Percentiles rank a stretch among this genome's conserved stretches.
Evolutionary conservation across 2,329 filamentous ascomycete genomes (phyloP).

Genomic region (Aspergillus quadrilineatus): DNA sequence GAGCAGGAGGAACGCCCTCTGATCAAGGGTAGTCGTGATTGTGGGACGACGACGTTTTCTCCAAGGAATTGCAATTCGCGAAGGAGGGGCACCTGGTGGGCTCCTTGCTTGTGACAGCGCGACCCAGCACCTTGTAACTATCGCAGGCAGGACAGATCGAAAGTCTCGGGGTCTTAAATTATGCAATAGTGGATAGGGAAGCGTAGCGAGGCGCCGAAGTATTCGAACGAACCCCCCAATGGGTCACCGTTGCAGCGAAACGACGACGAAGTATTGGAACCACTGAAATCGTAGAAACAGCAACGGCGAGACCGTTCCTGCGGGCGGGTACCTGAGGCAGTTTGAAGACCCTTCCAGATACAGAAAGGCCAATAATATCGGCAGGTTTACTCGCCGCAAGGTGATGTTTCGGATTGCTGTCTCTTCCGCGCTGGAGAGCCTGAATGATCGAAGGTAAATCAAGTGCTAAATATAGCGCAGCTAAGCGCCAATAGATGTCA

Average conservation of each 20-base stretch:
- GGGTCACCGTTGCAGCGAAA: neutral
- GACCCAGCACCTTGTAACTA: constrained; percentile 12
- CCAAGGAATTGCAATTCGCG: constrained; percentile 17
- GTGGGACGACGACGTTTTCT: neutral
- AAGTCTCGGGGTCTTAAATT: neutral
- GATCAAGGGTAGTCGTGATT: constrained; percentile 10
- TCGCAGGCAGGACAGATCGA: neutral
- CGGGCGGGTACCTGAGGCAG: constrained; percentile 16
- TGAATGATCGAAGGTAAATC: constrained; percentile 17
- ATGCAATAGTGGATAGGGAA: constrained; percentile 7
- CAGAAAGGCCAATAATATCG: constrained; percentile 18
- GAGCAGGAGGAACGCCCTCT: constrained; percentile 5
- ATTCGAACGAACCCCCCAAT: constrained; percentile 6
- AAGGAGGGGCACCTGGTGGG: constrained; percentile 18
- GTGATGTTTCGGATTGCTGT: constrained; percentile 18
- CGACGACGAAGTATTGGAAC: constrained; percentile 5
- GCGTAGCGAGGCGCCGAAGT: constrained; percentile 11
- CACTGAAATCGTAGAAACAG: constrained; percentile 8
- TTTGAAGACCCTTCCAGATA: constrained; percentile 6
- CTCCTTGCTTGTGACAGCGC: constrained; percentile 26
- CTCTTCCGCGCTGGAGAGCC: constrained; percentile 21
- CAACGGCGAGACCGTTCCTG: constrained; percentile 11
- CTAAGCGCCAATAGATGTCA: constrained; percentile 25
- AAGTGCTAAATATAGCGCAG: constrained; percentile 38
- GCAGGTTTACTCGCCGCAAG: constrained; percentile 10